Percentiles rank a stretch among this genome's conserved stretches.
These are phyloP conservation scores for Rhizophora mangle DNA, from an alignment of 345 rosid species.

Conservation along the genomic window DNA sequence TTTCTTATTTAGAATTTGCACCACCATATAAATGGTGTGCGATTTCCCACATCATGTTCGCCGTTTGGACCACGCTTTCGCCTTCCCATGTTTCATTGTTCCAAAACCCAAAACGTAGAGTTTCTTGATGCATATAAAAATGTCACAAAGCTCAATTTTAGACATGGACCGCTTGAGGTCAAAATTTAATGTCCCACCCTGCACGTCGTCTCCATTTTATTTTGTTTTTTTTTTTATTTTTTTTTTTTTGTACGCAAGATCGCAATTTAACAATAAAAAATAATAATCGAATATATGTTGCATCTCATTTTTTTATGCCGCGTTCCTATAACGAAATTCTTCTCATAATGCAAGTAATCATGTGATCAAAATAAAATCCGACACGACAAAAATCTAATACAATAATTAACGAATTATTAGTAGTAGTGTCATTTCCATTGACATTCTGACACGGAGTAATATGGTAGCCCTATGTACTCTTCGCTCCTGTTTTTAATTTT, in stretches of 20 bases:
- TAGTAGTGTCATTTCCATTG: conserved; percentile 2
- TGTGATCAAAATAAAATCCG: background rate
- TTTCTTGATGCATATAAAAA: conserved; percentile 1
- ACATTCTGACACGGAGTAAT: conserved; percentile 17
- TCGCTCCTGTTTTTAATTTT: background rate
- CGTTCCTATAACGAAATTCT: too few species aligned
- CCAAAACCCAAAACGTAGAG: conserved; percentile 30
- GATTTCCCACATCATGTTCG: conserved; percentile 45
- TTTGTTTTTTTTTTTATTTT: too few species aligned
- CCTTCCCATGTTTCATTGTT: conserved; percentile 27
- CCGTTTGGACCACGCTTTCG: conserved; percentile 87
- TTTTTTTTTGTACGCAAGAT: too few species aligned
- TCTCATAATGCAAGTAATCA: too few species aligned
- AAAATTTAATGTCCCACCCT: conserved; percentile 54
- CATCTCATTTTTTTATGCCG: too few species aligned
- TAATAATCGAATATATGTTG: too few species aligned
- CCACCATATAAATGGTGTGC: background rate
- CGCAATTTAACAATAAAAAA: too few species aligned
- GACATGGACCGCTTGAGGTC: conserved; percentile 33
- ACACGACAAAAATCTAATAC: background rate
- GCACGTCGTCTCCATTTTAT: conserved; percentile 42
- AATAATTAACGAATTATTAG: conserved; percentile 37
- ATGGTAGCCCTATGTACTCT: conserved; percentile 25
- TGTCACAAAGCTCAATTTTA: conserved; percentile 21
- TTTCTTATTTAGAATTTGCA: background rate